Evolutionary conservation across 192 early-diverging fungal species (phyloP).

Genomic region (Umbelopsis ramanniana): DNA sequence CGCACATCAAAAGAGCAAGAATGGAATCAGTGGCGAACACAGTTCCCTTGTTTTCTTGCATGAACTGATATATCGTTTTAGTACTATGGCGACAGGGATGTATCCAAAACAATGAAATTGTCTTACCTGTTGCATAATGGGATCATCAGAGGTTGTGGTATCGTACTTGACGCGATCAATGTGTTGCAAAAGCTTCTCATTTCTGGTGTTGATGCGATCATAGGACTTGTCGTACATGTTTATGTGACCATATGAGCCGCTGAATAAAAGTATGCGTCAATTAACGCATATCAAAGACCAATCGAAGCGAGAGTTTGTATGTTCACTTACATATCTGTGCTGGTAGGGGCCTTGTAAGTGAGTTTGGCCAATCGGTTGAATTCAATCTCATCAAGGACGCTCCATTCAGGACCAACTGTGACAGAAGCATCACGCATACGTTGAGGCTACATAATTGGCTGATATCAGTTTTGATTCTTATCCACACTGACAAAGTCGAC

Average conservation of each 20-base stretch:
- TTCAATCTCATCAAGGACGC: conserved; percentile 92
- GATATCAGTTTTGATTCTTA: too few relatives aligned
- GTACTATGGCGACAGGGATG: conserved; percentile 7
- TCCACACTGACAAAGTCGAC: too few relatives aligned
- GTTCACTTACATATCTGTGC: conserved; percentile 75
- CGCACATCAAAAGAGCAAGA: conserved; percentile 90
- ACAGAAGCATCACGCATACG: conserved; percentile 86
- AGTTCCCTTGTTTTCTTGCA: conserved; percentile 49
- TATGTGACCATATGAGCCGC: conserved; percentile 74
- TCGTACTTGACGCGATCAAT: conserved; percentile 73
- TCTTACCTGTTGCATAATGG: conserved; percentile 64
- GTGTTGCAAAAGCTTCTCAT: conserved; percentile 73
- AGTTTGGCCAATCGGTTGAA: conserved; percentile 86
- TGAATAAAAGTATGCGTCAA: conserved; percentile 32
- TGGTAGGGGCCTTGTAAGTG: conserved; percentile 76
- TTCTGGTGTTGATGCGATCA: conserved; percentile 84
- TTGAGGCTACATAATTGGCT: conserved; percentile 53
- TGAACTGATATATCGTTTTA: conserved; percentile 41
- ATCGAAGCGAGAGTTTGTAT: conserved; percentile 25
- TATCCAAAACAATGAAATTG: conserved; percentile 21
- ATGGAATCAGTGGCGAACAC: conserved; percentile 94
- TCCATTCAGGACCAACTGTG: conserved; percentile 88
- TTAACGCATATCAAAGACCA: background rate
- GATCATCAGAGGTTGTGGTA: conserved; percentile 86
- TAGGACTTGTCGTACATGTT: conserved; percentile 80